Evolutionary conservation across 2,329 filamentous ascomycete genomes (phyloP).

Genomic region (Sporothrix phasma): DNA sequence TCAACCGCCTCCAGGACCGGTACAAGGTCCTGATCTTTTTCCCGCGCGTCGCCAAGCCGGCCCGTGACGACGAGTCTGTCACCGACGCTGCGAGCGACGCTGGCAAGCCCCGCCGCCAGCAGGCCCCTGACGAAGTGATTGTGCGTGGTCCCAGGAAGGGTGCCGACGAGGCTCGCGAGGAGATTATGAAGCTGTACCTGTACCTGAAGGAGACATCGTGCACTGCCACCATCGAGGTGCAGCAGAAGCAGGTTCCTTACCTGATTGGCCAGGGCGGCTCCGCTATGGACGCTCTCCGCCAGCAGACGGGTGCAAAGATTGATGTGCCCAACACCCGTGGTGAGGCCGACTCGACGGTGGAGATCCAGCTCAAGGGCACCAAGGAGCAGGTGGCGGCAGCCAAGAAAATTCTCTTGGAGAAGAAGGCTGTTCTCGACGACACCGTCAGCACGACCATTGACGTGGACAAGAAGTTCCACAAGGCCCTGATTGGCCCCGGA

Average conservation of each 20-base stretch:
- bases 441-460: constrained; percentile 78
- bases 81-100: constrained; percentile 60
- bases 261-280: constrained; percentile 85
- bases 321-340: constrained; percentile 80
- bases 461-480: constrained; percentile 91
- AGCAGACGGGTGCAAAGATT: constrained; percentile 76
- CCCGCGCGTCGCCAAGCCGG: constrained; percentile 56
- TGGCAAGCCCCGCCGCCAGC: constrained; percentile 56
- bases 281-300: constrained; percentile 82
- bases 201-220: constrained; percentile 84
- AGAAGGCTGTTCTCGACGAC: constrained; percentile 77
- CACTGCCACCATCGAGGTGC: constrained; percentile 69
- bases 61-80: constrained; percentile 59
- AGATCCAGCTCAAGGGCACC: constrained; percentile 86
- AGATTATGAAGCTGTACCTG: constrained; percentile 79
- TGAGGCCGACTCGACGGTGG: constrained; percentile 58
- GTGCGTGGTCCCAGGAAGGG: constrained; percentile 88
- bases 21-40: constrained; percentile 96
- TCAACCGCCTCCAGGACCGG: constrained; percentile 83
- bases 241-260: constrained; percentile 86
- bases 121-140: constrained; percentile 78
- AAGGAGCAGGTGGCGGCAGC: constrained; percentile 85
- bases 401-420: constrained; percentile 81
- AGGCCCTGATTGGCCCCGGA: constrained; percentile 75
- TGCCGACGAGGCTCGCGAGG: constrained; percentile 82